phyloP scores from a whole-genome alignment of 1,139 yeast species.

The Geotrichum australiense region DNA sequence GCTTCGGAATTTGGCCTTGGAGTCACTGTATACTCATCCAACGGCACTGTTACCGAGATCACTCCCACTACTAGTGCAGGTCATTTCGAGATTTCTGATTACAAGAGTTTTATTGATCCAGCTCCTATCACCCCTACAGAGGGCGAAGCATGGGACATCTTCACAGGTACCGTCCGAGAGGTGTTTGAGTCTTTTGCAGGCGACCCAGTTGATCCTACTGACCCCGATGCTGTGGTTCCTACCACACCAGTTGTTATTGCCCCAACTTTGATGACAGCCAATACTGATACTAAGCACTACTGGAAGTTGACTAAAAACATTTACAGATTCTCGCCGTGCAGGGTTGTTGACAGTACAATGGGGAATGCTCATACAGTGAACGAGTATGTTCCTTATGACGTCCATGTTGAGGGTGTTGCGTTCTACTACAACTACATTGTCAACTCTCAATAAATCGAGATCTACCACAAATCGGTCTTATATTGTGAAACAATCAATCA shows the following conservation, averaged over 20 bases:
- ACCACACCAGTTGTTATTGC: constrained; percentile 40
- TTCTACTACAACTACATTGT: constrained; percentile 54
- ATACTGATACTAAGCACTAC: constrained; percentile 77
- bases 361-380: constrained; percentile 48
- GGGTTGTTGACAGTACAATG: constrained; percentile 17
- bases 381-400: constrained; percentile 46
- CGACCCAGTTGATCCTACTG: constrained; percentile 24
- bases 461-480: too few relatives aligned
- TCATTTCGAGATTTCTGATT: constrained; percentile 32
- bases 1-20: constrained; percentile 44
- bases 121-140: constrained; percentile 51
- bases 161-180: constrained; percentile 46
- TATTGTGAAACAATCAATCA: too few relatives aligned
- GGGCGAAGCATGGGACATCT: constrained; percentile 46
- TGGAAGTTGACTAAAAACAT: constrained; percentile 70
- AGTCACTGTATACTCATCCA: constrained; percentile 36
- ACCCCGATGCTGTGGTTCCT: constrained; percentile 5
- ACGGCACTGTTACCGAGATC: constrained; percentile 17
- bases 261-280: constrained; percentile 68
- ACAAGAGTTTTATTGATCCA: constrained; percentile 40
- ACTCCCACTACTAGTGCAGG: constrained; percentile 11
- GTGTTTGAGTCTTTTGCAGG: constrained; percentile 16
- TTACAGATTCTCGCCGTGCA: constrained; percentile 52
- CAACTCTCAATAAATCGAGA: too few relatives aligned
- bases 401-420: constrained; percentile 52